phyloP scores from a whole-genome alignment of 495 filamentous ascomycete genomes.

The Cladorrhinum samala region DNA sequence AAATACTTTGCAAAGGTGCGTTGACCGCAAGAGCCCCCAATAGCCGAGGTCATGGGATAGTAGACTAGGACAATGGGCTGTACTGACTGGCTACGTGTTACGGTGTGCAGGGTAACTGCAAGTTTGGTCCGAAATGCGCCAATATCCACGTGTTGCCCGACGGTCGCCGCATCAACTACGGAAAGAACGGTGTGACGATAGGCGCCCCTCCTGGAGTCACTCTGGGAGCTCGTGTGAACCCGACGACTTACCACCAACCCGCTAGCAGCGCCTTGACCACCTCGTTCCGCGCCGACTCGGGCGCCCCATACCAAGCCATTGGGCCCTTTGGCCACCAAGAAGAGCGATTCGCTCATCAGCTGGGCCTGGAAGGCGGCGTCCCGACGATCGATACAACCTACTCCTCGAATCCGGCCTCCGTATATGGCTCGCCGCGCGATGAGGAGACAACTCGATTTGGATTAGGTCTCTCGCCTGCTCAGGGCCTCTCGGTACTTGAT shows the following conservation, averaged over 20 bases:
- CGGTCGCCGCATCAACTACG: slow-evolving; percentile 79
- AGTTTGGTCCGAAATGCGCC: slow-evolving; percentile 96
- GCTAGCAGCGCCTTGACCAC: slow-evolving; percentile 75
- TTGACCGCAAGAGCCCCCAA: slow-evolving; percentile 7
- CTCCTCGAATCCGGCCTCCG: slow-evolving; percentile 66
- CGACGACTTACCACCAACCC: slow-evolving; percentile 41
- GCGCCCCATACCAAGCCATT: slow-evolving; percentile 30
- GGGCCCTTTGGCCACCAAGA: slow-evolving; percentile 38
- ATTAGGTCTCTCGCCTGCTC: slow-evolving; percentile 69
- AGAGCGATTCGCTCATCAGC: slow-evolving; percentile 37
- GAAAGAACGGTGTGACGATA: slow-evolving; percentile 49
- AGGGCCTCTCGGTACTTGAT: slow-evolving; percentile 79
- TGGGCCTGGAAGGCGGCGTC: slow-evolving; percentile 48
- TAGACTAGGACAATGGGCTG: slow-evolving; percentile 8
- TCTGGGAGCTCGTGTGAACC: slow-evolving; percentile 67
- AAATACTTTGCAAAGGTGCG: slow-evolving; percentile 97
- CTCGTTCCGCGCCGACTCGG: slow-evolving; percentile 66
- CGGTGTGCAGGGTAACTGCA: slow-evolving; percentile 80
- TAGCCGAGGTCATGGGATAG: too few relatives aligned
- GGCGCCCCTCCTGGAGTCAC: slow-evolving; percentile 44
- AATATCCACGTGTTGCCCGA: slow-evolving; percentile 92
- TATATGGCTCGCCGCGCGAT: slow-evolving; percentile 83
- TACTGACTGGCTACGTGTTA: slow-evolving; percentile 31
- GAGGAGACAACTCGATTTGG: slow-evolving; percentile 53
- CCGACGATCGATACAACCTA: slow-evolving; percentile 78